phyloP scores from a whole-genome alignment of 306 rosid species.

The Macrotyloma uniflorum region DNA sequence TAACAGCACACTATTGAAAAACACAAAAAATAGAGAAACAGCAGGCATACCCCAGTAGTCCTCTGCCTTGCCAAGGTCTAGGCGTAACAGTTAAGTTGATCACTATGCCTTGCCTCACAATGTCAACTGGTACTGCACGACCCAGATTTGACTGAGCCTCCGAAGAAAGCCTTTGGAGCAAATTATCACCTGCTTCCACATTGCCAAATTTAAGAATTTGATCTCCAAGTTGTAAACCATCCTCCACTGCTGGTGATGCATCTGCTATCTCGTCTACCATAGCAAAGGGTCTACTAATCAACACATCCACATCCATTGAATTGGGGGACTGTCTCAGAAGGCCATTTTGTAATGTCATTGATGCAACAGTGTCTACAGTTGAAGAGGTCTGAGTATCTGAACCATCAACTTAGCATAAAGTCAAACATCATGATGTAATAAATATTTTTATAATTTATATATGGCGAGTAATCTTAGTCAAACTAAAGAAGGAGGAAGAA shows the following conservation, averaged over 20 bases:
- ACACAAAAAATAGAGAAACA: conserved; percentile 18
- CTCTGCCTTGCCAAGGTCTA: conserved; percentile 94
- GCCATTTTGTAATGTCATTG: conserved; percentile 48
- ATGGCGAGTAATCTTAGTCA: conserved; percentile 6
- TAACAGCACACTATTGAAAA: conserved; percentile 14
- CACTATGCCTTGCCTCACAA: conserved; percentile 75
- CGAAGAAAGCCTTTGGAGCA: conserved; percentile 71
- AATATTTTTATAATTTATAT: not conserved
- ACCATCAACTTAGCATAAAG: conserved; percentile 43
- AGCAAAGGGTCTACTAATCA: conserved; percentile 72
- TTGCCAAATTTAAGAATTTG: conserved; percentile 82
- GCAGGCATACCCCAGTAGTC: conserved; percentile 82
- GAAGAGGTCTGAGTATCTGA: conserved; percentile 51
- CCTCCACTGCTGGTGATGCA: conserved; percentile 90
- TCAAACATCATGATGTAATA: conserved; percentile 24
- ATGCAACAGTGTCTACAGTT: conserved; percentile 40
- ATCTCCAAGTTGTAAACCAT: conserved; percentile 90
- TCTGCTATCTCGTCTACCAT: conserved; percentile 89
- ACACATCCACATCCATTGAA: conserved; percentile 64
- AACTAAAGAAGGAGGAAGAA: conserved; percentile 1
- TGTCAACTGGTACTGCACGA: conserved; percentile 55
- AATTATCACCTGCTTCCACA: conserved; percentile 82
- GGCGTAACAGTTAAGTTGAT: conserved; percentile 76
- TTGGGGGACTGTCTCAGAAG: conserved; percentile 44
- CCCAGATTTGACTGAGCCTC: conserved; percentile 74